These are phyloP conservation scores for Colletotrichum tabaci DNA, from an alignment of 2,329 filamentous ascomycete genomes.

Conservation along the genomic window DNA sequence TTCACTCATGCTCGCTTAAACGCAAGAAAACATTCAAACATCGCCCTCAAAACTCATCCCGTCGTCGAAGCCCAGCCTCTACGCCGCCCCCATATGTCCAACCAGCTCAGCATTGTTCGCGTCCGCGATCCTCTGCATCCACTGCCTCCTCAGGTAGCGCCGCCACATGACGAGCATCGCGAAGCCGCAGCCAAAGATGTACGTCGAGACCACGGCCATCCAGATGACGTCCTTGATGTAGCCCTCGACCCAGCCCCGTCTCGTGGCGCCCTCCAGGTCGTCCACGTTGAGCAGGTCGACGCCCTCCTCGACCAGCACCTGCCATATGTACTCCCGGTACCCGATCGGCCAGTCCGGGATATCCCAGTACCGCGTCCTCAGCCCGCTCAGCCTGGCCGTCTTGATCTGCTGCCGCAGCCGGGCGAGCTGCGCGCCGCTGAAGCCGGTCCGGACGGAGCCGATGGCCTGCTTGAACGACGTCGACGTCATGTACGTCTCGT, in stretches of 20 bases:
- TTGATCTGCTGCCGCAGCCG: conserved; percentile 61
- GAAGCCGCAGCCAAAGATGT: not conserved
- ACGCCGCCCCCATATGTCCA: no score
- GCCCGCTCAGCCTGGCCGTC: conserved; percentile 65
- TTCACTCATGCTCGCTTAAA: no score
- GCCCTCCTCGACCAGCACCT: conserved; percentile 66
- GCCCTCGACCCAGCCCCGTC: not conserved
- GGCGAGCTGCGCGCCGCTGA: conserved; percentile 62
- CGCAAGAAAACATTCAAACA: no score
- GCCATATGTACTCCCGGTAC: conserved; percentile 69
- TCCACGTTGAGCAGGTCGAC: conserved; percentile 75
- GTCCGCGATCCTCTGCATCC: conserved; percentile 40
- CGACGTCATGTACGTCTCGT: conserved; percentile 72
- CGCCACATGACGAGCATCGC: not conserved
- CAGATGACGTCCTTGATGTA: not conserved
- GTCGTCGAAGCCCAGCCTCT: no score
- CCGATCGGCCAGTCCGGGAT: conserved; percentile 69
- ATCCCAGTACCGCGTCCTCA: conserved; percentile 74
- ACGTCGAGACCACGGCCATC: not conserved
- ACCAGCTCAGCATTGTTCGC: not conserved
- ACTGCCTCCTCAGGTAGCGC: not conserved
- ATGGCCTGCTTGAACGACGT: conserved; percentile 68
- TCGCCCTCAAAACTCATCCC: no score
- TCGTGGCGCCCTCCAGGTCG: conserved; percentile 58
- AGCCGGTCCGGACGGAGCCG: conserved; percentile 62